Evolutionary conservation across 306 rosid species (phyloP), one percentile per base, ranked within the genome.

Genomic region (Lathyrus aphaca): DNA sequence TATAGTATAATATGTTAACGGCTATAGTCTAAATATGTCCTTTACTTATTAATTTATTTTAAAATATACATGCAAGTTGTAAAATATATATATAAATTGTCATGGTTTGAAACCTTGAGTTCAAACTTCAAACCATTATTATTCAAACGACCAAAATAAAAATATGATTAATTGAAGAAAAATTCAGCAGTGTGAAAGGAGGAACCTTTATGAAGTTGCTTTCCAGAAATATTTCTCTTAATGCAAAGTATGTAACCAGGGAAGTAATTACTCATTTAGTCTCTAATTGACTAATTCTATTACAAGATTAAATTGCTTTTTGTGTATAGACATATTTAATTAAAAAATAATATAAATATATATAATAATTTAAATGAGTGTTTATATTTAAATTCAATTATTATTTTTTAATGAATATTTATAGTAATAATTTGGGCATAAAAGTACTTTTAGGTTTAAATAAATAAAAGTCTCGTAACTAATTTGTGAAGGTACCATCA

Each of bases 71-170:
- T 55, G 0, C 62, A 56, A 56, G 39, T 56, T 27, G 60, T 54
- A 54, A 54, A 54, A 55, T 12, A 55, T 3, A 25, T 11, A 12
- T 10, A 29, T 4, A 3, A 8, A 4, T 19, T 53, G 32, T 23
- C 15, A 11, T 23, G 30, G 60, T 27, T 56, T 56, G 62, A 56
- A 12, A 6, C 11, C 38, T 13, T 27, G 18, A 5, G 62, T 56
- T 56, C 39, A 27, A 56, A 56, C 62, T 56, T 56, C 39, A 56
- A 13, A 3, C 39, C 19, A 27, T 55, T 55, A 27, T 55, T 55
- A 25, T 55, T 55, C 61, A 23, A 54, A 55, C 2, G 10, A 55
- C 38, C 18, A 25, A 15, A 55, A 55, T 7, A 55, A 27, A 23
- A 5, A 12, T 5, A 21, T 13, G 0, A 11, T 53, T 53, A n/a